Evolutionary conservation across 139 green algal species (phyloP).

Genomic region (Deuterostichococcus epilithicus): DNA sequence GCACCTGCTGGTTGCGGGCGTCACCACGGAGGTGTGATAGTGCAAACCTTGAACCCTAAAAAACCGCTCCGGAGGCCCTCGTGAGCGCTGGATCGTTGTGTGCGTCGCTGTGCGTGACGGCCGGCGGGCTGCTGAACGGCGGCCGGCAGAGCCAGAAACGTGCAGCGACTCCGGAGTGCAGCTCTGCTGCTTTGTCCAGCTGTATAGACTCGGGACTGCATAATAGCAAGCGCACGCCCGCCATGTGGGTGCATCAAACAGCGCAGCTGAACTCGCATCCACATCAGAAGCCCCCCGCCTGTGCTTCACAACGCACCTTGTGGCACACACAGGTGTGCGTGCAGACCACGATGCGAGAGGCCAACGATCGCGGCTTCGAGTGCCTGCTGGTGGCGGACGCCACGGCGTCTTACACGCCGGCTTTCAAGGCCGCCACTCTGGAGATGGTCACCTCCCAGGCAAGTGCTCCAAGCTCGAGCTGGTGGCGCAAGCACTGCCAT

Average conservation of each 20-base stretch:
- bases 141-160: too few relatives aligned
- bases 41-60: neutral
- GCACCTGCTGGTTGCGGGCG: slow-evolving; percentile 60
- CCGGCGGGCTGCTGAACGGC: too few relatives aligned
- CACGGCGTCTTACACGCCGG: slow-evolving; percentile 57
- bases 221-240: too few relatives aligned
- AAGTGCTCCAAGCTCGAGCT: neutral
- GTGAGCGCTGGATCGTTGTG: neutral
- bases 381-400: slow-evolving; percentile 59
- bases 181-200: too few relatives aligned
- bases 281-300: neutral
- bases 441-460: slow-evolving; percentile 50
- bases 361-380: slow-evolving; percentile 66
- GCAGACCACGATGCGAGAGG: slow-evolving; percentile 66
- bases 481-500: neutral
- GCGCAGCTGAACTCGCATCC: neutral
- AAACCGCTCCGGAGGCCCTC: too few relatives aligned
- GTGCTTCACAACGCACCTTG: neutral
- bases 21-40: slow-evolving; percentile 56
- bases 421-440: slow-evolving; percentile 46
- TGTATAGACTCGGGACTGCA: too few relatives aligned
- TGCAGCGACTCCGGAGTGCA: too few relatives aligned
- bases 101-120: too few relatives aligned
- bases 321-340: slow-evolving; percentile 42
- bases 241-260: too few relatives aligned